phyloP scores from a whole-genome alignment of 208 protist species.

The Balamuthia mandrillaris region DNA sequence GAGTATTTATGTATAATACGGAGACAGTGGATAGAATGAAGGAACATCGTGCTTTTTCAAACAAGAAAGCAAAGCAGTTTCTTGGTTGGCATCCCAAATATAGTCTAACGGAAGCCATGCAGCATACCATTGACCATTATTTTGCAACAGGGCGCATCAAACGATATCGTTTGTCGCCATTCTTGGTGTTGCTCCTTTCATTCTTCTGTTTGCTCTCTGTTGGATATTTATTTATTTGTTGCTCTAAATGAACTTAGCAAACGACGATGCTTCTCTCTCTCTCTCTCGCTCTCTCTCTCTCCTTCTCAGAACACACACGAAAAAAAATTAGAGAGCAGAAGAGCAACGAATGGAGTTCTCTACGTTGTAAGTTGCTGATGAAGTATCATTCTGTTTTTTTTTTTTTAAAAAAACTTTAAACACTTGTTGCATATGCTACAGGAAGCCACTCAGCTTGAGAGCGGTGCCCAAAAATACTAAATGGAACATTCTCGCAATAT shows the following conservation, averaged over 20 bases:
- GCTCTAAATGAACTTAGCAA: too few relatives aligned
- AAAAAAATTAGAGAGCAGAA: too few relatives aligned
- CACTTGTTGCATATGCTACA: too few relatives aligned
- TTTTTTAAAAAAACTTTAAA: too few relatives aligned
- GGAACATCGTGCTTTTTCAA: background rate
- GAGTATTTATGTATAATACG: background rate
- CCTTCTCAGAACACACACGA: too few relatives aligned
- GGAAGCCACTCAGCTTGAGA: background rate
- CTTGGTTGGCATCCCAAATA: background rate
- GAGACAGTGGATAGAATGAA: background rate
- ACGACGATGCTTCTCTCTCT: too few relatives aligned
- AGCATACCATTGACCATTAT: conserved; percentile 5
- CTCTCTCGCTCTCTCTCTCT: too few relatives aligned
- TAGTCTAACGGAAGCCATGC: background rate
- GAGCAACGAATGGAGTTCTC: too few relatives aligned
- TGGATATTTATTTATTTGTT: too few relatives aligned
- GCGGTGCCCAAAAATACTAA: background rate
- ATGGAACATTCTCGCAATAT: background rate
- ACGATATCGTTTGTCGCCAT: background rate
- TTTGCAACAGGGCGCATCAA: background rate
- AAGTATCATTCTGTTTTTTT: too few relatives aligned
- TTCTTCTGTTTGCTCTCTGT: background rate
- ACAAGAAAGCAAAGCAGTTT: background rate
- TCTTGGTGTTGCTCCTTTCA: background rate
- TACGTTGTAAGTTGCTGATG: too few relatives aligned